phyloP scores from a whole-genome alignment of 2,329 filamentous ascomycete species.

The Colletotrichum sp. region DNA sequence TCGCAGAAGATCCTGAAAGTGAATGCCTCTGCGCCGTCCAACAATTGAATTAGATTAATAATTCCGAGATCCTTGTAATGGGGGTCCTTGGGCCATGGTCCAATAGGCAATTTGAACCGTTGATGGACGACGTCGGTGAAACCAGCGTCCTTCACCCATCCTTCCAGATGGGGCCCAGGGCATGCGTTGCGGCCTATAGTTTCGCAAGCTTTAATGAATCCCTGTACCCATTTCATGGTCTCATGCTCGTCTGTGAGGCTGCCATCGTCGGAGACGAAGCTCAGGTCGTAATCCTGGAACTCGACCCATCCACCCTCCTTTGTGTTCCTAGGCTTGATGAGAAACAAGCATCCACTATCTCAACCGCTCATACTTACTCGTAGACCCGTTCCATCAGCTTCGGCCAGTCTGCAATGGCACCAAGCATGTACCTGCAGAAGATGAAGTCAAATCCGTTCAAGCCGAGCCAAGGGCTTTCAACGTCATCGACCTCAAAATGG shows the following conservation, averaged over 20 bases:
- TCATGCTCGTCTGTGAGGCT: slow-evolving; percentile 10
- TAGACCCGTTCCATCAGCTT: not conserved
- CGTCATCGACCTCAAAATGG: slow-evolving; percentile 36
- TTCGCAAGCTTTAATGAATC: slow-evolving; percentile 24
- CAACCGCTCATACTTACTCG: not conserved
- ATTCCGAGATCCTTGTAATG: slow-evolving; percentile 34
- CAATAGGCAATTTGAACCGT: slow-evolving; percentile 36
- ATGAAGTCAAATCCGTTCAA: slow-evolving; percentile 33
- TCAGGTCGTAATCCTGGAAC: slow-evolving; percentile 26
- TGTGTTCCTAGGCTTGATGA: slow-evolving; percentile 28
- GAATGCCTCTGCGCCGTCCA: slow-evolving; percentile 26
- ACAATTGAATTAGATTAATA: slow-evolving; percentile 11
- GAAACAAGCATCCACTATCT: not conserved
- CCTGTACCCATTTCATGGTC: slow-evolving; percentile 19
- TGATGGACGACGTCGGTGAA: slow-evolving; percentile 37
- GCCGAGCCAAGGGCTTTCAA: slow-evolving; percentile 57
- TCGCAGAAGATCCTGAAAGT: slow-evolving; percentile 30
- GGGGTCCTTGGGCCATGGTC: slow-evolving; percentile 39
- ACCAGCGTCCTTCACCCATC: slow-evolving; percentile 40
- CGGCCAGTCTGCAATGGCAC: not conserved
- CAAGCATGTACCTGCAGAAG: slow-evolving; percentile 22
- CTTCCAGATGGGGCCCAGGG: slow-evolving; percentile 28
- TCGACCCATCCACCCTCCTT: slow-evolving; percentile 37
- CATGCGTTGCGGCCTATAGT: slow-evolving; percentile 31
- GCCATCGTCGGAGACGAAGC: slow-evolving; percentile 26